Percentiles rank a stretch among this genome's conserved stretches.
Evolutionary conservation across 495 filamentous ascomycete genomes (phyloP).

Genomic region (Podospora pseudocomata): DNA sequence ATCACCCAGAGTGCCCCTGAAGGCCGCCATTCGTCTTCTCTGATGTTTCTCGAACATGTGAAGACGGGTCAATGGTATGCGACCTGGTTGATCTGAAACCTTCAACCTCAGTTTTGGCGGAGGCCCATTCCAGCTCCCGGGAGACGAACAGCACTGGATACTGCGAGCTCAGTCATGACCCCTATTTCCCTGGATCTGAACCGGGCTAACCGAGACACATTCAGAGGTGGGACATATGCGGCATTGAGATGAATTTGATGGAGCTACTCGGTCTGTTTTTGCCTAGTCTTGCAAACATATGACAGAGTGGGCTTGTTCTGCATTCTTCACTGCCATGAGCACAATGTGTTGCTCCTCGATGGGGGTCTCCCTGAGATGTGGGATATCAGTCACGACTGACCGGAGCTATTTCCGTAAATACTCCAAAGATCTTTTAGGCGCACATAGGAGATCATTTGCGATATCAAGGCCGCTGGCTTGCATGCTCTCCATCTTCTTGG

Average conservation of each 20-base stretch:
- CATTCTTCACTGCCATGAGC: neutral
- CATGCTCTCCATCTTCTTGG: neutral
- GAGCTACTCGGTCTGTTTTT: neutral
- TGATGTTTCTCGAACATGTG: conserved; percentile 7
- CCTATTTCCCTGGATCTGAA: neutral
- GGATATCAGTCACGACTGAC: neutral
- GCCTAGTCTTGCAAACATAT: neutral
- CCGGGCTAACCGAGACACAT: neutral
- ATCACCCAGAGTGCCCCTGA: neutral
- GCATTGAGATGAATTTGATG: neutral
- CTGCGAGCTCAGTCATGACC: neutral
- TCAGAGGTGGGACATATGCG: neutral
- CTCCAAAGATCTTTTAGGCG: neutral
- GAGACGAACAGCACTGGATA: neutral
- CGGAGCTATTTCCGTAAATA: neutral
- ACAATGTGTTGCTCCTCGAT: neutral
- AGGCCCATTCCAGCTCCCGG: neutral
- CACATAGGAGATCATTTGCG: neutral
- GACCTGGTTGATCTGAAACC: neutral
- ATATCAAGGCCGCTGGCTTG: neutral
- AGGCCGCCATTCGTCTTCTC: neutral
- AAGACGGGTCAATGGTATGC: neutral
- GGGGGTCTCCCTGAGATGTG: neutral
- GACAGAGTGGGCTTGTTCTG: neutral
- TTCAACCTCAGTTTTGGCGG: neutral